phyloP scores from a whole-genome alignment of 805 yeast genomes.

The Candida hungchunana region DNA sequence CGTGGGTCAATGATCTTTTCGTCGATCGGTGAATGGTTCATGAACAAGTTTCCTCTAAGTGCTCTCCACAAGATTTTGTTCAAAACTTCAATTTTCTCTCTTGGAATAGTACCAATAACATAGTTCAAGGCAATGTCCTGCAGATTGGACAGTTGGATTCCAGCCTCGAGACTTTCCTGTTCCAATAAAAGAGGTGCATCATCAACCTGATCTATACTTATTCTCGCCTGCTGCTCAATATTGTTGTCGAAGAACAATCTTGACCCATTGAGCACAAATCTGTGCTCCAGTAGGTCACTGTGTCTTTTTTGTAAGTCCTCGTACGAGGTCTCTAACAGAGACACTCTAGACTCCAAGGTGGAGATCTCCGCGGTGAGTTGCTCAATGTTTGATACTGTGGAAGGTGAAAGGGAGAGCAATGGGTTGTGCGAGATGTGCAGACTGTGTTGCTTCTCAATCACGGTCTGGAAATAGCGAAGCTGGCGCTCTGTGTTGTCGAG shows the following conservation, averaged over 20 bases:
- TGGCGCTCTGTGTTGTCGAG: constrained; percentile 90
- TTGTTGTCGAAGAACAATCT: constrained; percentile 43
- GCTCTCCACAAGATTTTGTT: constrained; percentile 90
- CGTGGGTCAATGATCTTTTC: constrained; percentile 64
- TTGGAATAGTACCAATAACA: constrained; percentile 72
- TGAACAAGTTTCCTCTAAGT: constrained; percentile 84
- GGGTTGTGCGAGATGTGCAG: constrained; percentile 33
- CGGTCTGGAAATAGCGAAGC: constrained; percentile 48
- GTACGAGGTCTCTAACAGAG: constrained; percentile 65
- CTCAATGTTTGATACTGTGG: constrained; percentile 51
- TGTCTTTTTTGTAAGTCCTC: constrained; percentile 61
- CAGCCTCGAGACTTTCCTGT: constrained; percentile 35
- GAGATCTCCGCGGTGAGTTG: constrained; percentile 60
- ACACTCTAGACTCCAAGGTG: constrained; percentile 67
- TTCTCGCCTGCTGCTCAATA: constrained; percentile 28
- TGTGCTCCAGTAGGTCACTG: constrained; percentile 63
- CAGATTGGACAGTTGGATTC: constrained; percentile 25
- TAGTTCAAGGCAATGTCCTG: constrained; percentile 25
- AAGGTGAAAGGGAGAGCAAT: constrained; percentile 19
- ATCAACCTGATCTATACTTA: constrained; percentile 33
- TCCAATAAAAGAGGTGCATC: constrained; percentile 36
- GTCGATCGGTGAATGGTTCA: constrained; percentile 68
- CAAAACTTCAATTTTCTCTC: constrained; percentile 63
- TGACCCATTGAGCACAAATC: constrained; percentile 53
- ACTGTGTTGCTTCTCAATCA: constrained; percentile 45